Evolutionary conservation across 2,329 filamentous ascomycete genomes (phyloP).

Genomic region (Fonsecaea multimorphosa): DNA sequence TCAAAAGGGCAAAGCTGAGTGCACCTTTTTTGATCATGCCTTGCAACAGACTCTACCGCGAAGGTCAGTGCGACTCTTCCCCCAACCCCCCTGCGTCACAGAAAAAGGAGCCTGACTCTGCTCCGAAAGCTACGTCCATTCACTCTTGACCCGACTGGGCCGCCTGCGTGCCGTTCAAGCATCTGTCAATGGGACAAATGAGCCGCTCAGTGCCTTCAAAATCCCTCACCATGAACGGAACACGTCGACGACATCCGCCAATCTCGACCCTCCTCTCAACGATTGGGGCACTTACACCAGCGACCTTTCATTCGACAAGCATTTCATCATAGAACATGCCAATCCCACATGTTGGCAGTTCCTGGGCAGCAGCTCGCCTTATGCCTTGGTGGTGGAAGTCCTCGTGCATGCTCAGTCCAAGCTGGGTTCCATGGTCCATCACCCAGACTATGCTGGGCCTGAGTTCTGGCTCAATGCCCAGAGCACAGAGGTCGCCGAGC

Average conservation of each 20-base stretch:
- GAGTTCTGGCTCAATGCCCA: constrained; percentile 39
- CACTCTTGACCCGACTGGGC: constrained; percentile 38
- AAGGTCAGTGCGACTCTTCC: constrained; percentile 32
- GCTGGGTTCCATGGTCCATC: constrained; percentile 37
- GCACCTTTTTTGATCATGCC: constrained; percentile 42
- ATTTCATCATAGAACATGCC: constrained; percentile 39
- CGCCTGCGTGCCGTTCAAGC: constrained; percentile 38
- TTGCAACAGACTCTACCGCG: constrained; percentile 40
- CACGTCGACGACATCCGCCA: constrained; percentile 25
- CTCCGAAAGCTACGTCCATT: constrained; percentile 38
- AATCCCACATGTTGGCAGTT: constrained; percentile 41
- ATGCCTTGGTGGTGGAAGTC: constrained; percentile 39
- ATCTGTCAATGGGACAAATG: constrained; percentile 32
- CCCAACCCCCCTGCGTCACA: neutral
- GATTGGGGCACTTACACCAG: constrained; percentile 38
- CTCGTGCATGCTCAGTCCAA: constrained; percentile 39
- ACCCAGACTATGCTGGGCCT: constrained; percentile 37
- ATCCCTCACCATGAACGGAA: constrained; percentile 29
- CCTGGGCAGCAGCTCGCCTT: constrained; percentile 40
- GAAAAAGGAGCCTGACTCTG: constrained; percentile 9
- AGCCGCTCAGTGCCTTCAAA: constrained; percentile 20
- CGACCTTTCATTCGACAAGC: constrained; percentile 40
- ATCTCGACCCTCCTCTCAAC: constrained; percentile 26
- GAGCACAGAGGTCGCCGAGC: constrained; percentile 33
- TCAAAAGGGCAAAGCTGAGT: constrained; percentile 42